These are phyloP conservation scores for Anaeromyces robustus DNA, from an alignment of 192 early-diverging fungal species.

Conservation along the genomic window DNA sequence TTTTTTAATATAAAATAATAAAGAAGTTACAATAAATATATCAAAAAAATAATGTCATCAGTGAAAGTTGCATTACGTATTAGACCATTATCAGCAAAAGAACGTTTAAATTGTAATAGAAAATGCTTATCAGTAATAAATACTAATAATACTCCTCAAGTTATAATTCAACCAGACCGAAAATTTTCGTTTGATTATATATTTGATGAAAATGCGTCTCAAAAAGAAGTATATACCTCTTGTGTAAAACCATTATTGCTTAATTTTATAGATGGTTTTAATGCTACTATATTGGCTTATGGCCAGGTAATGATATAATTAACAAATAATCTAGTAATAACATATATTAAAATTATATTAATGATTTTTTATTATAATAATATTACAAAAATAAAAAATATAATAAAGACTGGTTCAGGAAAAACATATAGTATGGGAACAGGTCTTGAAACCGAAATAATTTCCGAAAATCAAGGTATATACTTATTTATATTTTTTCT, in stretches of 20 bases:
- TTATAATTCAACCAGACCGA: slow-evolving; percentile 42
- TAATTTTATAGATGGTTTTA: slow-evolving; percentile 73
- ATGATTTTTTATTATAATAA: slow-evolving; percentile 30
- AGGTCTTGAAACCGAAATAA: slow-evolving; percentile 13
- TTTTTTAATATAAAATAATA: too few species aligned
- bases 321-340: background rate
- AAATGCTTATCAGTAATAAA: slow-evolving; percentile 21
- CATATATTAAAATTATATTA: background rate
- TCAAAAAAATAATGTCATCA: slow-evolving; percentile 1
- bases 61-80: slow-evolving; percentile 64
- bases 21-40: too few species aligned
- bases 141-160: slow-evolving; percentile 18
- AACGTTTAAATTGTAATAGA: slow-evolving; percentile 38
- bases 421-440: slow-evolving; percentile 97
- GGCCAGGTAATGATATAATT: slow-evolving; percentile 11
- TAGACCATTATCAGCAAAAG: slow-evolving; percentile 60
- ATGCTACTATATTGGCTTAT: slow-evolving; percentile 82
- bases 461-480: slow-evolving; percentile 2
- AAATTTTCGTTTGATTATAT: slow-evolving; percentile 58
- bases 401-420: slow-evolving; percentile 85
- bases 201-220: slow-evolving; percentile 30
- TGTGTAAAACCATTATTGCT: slow-evolving; percentile 41
- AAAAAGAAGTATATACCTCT: slow-evolving; percentile 37
- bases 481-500: background rate
- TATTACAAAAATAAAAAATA: too few species aligned